A percentile compares a stretch with the other conserved stretches of the same genome.
phyloP scores from a whole-genome alignment of 2,329 filamentous ascomycete genomes.

The Colletotrichum sp. region DNA sequence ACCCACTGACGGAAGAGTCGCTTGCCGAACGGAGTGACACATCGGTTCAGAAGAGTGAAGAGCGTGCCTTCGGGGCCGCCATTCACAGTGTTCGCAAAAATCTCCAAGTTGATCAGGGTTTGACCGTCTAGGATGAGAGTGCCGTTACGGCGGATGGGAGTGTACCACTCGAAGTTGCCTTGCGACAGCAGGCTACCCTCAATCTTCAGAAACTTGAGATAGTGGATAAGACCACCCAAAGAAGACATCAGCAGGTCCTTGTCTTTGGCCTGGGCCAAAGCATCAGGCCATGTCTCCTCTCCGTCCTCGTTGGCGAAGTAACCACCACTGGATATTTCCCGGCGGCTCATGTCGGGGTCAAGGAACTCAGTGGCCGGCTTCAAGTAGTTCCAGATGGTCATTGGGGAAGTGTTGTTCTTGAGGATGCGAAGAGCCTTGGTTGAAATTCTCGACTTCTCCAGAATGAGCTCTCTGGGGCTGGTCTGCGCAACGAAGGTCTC shows the following conservation, averaged over 20 bases:
- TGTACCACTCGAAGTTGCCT: conserved; percentile 90
- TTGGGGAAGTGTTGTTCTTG: conserved; percentile 93
- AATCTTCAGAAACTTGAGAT: conserved; percentile 85
- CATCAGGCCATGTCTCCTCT: conserved; percentile 73
- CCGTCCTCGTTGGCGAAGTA: conserved; percentile 74
- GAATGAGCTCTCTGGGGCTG: conserved; percentile 82
- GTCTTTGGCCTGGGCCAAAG: conserved; percentile 72
- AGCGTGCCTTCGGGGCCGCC: conserved; percentile 85
- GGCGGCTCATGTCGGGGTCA: conserved; percentile 80
- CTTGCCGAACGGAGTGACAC: conserved; percentile 96
- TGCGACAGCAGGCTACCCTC: conserved; percentile 87
- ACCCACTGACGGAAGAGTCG: conserved; percentile 96
- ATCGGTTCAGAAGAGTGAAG: conserved; percentile 89
- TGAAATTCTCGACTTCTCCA: conserved; percentile 88
- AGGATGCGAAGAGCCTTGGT: conserved; percentile 90
- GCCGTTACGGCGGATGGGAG: conserved; percentile 87
- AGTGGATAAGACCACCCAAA: conserved; percentile 86
- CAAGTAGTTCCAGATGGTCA: conserved; percentile 93
- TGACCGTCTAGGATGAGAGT: conserved; percentile 94
- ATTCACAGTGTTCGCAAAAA: conserved; percentile 93
- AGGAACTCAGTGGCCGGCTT: conserved; percentile 91
- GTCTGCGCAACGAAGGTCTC: conserved; percentile 96
- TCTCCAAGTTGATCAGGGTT: conserved; percentile 95
- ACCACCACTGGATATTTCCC: conserved; percentile 78
- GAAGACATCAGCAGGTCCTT: conserved; percentile 90